Base-by-base conservation (phyloP, 2,329 filamentous ascomycete species). In the Alternaria sp. region DNA sequence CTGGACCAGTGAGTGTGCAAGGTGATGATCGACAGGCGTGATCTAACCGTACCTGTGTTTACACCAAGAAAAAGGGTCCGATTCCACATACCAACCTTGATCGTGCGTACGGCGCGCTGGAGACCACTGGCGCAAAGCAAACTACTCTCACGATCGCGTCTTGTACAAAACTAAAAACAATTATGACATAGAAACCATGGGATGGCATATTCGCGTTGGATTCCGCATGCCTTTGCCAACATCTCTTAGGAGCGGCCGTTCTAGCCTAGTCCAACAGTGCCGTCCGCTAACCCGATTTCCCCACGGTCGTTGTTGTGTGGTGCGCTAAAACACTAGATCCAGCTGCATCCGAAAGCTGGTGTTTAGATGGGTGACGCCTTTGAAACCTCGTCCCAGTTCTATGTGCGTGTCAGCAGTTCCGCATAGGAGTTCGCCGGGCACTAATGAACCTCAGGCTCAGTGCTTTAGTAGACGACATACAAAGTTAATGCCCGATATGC, bases 381-480 rank as follows among this genome's bases (percentile, higher is more conserved):
- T 69, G 69, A 73, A 71, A 71, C 69, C 61, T 66, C 67, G 66
- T 72, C 66, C 69, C 71, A 74, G 68, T 61, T 70, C 62, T 55
- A 55, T 65, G 64, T 65, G 58, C 66, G 71, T 69, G 71, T 72
- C 70, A 67, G 67, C 65, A 68, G 64, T 67, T 62, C 67, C 62
- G 65, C 69, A 61, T 62, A 69, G 60, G 62, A 66, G 63, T 56
- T 64, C 64, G 61, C 63, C 62, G 65, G 62, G 64, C 68, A 63
- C 71, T 70, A 67, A 65, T 62, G 61, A 58, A 67, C 61, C 63
- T 62, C 62, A 69, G 65, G 60, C 61, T 62, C 57, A 68, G 37
- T 46, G 46, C 60, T 65, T 53, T 65, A 68, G 59, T 52, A 62
- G 54, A 66, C 52, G 67, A 68, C 73, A 71, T 74, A 74, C 65